phyloP scores from a whole-genome alignment of 2,329 filamentous ascomycete species.

The Pleoardoris graminearum region DNA sequence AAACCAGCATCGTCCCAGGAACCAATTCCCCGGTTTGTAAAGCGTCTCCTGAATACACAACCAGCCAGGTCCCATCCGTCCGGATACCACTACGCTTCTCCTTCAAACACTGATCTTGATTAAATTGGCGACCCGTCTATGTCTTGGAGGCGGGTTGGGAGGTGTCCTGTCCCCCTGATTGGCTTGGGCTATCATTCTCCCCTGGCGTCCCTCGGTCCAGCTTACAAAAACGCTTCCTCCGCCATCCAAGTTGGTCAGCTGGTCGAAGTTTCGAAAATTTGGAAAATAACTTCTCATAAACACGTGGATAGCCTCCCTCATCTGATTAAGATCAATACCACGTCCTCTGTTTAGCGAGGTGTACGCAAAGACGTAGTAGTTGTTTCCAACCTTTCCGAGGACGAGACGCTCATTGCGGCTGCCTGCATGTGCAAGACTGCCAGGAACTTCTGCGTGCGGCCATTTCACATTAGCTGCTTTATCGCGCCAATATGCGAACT shows the following conservation, averaged over 20 bases:
- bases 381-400: background rate
- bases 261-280: background rate
- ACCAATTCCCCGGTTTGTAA: no score
- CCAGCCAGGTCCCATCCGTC: no score
- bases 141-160: background rate
- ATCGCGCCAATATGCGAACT: background rate
- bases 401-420: constrained; percentile 1
- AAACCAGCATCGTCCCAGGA: no score
- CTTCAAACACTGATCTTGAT: background rate
- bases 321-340: constrained; percentile 2
- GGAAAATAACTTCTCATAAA: background rate
- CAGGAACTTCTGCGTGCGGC: background rate
- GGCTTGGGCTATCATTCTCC: background rate
- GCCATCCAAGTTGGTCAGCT: background rate
- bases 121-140: background rate
- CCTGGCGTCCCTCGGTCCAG: background rate
- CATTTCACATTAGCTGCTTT: background rate
- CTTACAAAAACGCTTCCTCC: background rate
- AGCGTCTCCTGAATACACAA: no score
- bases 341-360: background rate
- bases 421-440: background rate
- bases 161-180: background rate
- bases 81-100: no score
- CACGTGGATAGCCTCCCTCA: constrained; percentile 1
- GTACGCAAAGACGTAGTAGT: background rate